phyloP scores from a whole-genome alignment of 768 basidiomycete species.

The Sutorius australiensis region DNA sequence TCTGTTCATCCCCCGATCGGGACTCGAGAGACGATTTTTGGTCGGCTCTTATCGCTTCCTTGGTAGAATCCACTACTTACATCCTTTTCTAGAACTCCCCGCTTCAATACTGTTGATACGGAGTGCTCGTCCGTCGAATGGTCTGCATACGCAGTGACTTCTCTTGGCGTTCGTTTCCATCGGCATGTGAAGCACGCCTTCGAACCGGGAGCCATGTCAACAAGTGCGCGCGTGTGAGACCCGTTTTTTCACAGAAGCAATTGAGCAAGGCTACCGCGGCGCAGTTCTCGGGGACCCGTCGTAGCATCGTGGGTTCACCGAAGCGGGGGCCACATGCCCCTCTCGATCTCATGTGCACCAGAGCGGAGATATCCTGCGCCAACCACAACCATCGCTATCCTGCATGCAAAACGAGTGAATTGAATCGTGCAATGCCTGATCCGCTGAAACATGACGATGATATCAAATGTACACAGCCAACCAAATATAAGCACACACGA shows the following conservation, averaged over 20 bases:
- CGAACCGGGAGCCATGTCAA: not conserved
- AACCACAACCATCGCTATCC: not conserved
- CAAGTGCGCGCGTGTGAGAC: not conserved
- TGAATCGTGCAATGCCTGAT: slow-evolving; percentile 10
- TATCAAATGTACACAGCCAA: slow-evolving; percentile 15
- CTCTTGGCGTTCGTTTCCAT: too few relatives aligned
- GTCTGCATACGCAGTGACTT: too few relatives aligned
- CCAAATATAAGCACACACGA: slow-evolving; percentile 6
- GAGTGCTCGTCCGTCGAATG: not conserved
- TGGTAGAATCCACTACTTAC: not conserved
- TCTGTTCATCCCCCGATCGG: not conserved
- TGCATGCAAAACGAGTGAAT: slow-evolving; percentile 12
- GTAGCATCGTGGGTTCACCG: not conserved
- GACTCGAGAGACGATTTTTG: too few relatives aligned
- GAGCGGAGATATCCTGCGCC: too few relatives aligned
- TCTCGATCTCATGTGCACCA: not conserved
- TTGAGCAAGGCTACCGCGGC: not conserved
- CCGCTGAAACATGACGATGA: slow-evolving; percentile 17
- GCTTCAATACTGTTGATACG: not conserved
- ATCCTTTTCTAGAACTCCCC: not conserved
- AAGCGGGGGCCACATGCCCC: not conserved
- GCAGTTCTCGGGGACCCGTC: slow-evolving; percentile 7
- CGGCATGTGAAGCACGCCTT: too few relatives aligned
- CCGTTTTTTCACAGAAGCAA: slow-evolving; percentile 1
- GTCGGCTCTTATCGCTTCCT: not conserved